Percentiles rank a stretch among this genome's conserved stretches.
phyloP scores from a whole-genome alignment of 768 basidiomycete species.

The Saitozyma sp. region DNA sequence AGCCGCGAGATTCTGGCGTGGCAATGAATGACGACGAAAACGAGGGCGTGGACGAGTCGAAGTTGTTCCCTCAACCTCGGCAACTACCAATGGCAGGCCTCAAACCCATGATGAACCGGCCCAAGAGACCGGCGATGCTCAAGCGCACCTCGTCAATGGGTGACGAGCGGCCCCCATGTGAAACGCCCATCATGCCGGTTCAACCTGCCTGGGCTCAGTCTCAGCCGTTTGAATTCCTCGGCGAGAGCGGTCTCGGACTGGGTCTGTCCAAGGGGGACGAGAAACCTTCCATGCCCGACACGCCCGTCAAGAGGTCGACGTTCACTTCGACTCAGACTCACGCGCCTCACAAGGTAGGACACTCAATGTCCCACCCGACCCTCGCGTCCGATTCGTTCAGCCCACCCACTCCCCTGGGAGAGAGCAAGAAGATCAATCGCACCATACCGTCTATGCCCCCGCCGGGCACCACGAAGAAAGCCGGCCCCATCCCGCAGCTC shows the following conservation, averaged over 20 bases:
- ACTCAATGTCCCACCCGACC: conserved; percentile 4
- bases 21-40: conserved; percentile 31
- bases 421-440: neutral
- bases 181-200: conserved; percentile 32
- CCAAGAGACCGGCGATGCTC: conserved; percentile 34
- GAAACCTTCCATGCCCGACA: conserved; percentile 49
- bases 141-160: conserved; percentile 48
- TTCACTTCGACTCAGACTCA: neutral
- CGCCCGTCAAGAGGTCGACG: conserved; percentile 46
- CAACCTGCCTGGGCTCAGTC: conserved; percentile 38
- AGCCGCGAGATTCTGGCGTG: conserved; percentile 49
- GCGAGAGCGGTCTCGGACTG: conserved; percentile 23
- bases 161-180: conserved; percentile 30
- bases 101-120: conserved; percentile 37
- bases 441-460: neutral
- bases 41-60: neutral
- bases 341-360: neutral
- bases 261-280: conserved; percentile 21
- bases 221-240: conserved; percentile 40
- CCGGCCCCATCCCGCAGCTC: conserved; percentile 22
- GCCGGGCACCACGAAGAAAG: conserved; percentile 7
- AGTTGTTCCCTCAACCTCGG: conserved; percentile 16
- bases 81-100: conserved; percentile 40
- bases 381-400: neutral
- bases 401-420: neutral